Percentiles rank a stretch among this genome's conserved stretches.
Evolutionary conservation across 2,329 filamentous ascomycete species (phyloP).

Genomic region (Chaetomium sp.): DNA sequence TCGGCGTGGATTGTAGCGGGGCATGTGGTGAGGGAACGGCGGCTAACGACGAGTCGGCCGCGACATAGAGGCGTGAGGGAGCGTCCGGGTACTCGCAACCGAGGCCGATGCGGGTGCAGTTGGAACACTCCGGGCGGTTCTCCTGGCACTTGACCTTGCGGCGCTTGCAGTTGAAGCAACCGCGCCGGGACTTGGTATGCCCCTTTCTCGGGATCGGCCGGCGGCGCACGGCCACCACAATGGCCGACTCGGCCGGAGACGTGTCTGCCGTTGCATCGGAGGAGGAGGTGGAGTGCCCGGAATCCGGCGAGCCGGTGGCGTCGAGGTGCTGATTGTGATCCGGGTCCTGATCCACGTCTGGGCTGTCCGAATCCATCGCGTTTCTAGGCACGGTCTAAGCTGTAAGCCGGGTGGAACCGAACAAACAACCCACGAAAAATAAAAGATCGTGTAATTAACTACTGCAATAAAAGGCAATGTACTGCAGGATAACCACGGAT

Average conservation of each 20-base stretch:
- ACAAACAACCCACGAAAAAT: no score
- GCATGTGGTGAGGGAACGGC: slow-evolving; percentile 28
- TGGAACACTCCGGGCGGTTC: slow-evolving; percentile 29
- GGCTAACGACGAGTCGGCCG: slow-evolving; percentile 15
- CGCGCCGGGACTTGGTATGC: slow-evolving; percentile 36
- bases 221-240: slow-evolving; percentile 13
- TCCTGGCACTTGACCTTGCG: slow-evolving; percentile 43
- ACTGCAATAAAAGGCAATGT: no score
- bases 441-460: no score
- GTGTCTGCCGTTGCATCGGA: neutral
- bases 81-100: slow-evolving; percentile 31
- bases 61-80: slow-evolving; percentile 12
- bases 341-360: neutral
- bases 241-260: slow-evolving; percentile 2
- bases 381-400: no score
- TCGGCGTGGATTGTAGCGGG: slow-evolving; percentile 17
- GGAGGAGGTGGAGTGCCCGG: neutral
- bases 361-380: no score
- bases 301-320: neutral
- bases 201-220: slow-evolving; percentile 26
- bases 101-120: slow-evolving; percentile 32
- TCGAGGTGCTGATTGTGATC: neutral
- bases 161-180: slow-evolving; percentile 35
- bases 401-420: no score
- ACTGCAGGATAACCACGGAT: no score